Percentiles rank a stretch among this genome's conserved stretches.
Evolutionary conservation across 2,329 filamentous ascomycete genomes (phyloP).

Genomic region (Geosmithia morbida): DNA sequence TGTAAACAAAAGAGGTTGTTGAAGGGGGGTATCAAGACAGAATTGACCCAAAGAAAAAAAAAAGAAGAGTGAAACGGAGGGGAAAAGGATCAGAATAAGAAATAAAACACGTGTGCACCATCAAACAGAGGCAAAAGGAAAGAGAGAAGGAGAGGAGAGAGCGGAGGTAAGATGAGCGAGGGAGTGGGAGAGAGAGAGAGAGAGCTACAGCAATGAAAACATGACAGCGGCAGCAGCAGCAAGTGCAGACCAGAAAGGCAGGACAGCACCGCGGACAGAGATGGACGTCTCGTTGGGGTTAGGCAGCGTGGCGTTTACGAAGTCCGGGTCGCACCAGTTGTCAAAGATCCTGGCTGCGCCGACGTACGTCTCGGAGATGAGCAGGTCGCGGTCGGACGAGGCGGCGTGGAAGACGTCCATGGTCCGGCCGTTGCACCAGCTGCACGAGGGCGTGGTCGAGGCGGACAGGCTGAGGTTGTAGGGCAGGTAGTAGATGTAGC

Average conservation of each 20-base stretch:
- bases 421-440: constrained; percentile 59
- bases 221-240: neutral
- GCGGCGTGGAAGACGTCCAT: constrained; percentile 69
- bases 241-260: neutral
- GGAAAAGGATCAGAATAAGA: too few species aligned
- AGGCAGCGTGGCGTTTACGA: constrained; percentile 41
- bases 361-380: constrained; percentile 55
- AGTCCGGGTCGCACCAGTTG: constrained; percentile 41
- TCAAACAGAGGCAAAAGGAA: too few species aligned
- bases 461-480: constrained; percentile 58
- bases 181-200: too few species aligned
- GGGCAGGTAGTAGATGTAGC: constrained; percentile 76
- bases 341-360: constrained; percentile 62
- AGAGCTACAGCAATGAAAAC: neutral
- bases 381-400: constrained; percentile 48
- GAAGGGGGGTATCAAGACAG: too few species aligned
- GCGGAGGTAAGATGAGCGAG: too few species aligned
- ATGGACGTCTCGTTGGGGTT: constrained; percentile 5
- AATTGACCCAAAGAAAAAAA: too few species aligned
- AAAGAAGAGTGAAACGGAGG: too few species aligned
- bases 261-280: neutral
- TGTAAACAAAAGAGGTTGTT: too few species aligned
- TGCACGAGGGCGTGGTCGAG: constrained; percentile 58
- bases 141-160: too few species aligned
- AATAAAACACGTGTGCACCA: too few species aligned